A percentile compares a stretch with the other conserved stretches of the same genome.
Evolutionary conservation across 345 rosid genomes (phyloP).

Genomic region (Camelina sativa): DNA sequence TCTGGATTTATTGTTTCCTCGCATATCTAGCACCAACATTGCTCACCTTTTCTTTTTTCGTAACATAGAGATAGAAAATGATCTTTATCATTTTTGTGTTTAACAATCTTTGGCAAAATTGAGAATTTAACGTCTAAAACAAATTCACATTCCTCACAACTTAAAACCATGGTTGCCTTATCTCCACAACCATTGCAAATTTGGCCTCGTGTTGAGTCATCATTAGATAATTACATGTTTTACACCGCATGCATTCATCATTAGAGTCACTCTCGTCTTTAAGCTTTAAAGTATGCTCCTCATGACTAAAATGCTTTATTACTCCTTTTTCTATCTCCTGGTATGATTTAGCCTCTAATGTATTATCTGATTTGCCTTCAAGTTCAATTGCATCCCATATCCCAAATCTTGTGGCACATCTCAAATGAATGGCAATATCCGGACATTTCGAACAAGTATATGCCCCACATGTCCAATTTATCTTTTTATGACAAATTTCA

Average conservation of each 20-base stretch:
- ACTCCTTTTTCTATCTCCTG: background rate
- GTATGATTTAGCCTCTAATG: background rate
- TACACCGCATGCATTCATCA: background rate
- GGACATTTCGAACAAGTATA: background rate
- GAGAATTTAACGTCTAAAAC: background rate
- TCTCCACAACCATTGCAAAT: background rate
- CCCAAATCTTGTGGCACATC: background rate
- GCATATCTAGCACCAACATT: background rate
- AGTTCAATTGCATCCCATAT: background rate
- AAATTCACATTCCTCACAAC: slow-evolving; percentile 2
- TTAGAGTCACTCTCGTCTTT: background rate
- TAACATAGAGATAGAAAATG: background rate
- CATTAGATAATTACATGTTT: background rate
- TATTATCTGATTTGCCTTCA: background rate
- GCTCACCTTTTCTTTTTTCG: background rate
- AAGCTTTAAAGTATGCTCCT: background rate
- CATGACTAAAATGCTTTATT: background rate
- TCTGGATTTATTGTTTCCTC: background rate
- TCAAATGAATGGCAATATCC: background rate
- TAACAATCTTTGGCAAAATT: background rate
- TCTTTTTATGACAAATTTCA: background rate
- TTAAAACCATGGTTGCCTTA: background rate
- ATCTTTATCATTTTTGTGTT: background rate
- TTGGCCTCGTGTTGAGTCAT: background rate
- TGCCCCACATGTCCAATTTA: background rate